Evolutionary conservation across 441 rosid genomes (phyloP).

Genomic region (Flueggea neowawraea): DNA sequence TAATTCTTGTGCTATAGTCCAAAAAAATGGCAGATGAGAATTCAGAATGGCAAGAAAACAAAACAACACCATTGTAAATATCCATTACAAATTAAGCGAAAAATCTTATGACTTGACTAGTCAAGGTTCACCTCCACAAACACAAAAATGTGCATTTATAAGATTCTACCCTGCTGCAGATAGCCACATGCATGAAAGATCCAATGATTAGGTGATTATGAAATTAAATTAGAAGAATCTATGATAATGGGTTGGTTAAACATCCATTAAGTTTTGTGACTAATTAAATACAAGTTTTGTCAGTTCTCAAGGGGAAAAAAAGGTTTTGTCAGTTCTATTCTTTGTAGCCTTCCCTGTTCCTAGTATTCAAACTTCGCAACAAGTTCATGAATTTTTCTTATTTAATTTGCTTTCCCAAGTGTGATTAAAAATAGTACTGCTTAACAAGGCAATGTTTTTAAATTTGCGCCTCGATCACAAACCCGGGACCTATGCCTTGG

Average conservation of each 20-base stretch:
- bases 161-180: neutral
- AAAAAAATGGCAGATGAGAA: no score
- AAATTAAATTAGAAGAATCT: neutral
- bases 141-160: neutral
- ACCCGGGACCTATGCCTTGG: no score
- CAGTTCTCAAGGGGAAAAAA: neutral
- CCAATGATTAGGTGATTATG: neutral
- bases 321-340: no score
- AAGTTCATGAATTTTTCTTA: no score
- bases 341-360: no score
- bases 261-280: neutral
- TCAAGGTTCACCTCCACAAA: neutral
- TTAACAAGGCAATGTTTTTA: no score
- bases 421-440: no score
- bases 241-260: neutral
- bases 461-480: no score
- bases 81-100: neutral
- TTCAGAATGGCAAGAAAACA: neutral
- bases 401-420: no score
- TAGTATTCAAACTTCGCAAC: no score
- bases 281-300: neutral
- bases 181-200: neutral
- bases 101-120: neutral
- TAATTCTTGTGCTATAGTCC: no score
- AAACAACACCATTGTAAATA: neutral